Evolutionary conservation across 1,139 yeast genomes (phyloP), one percentile per base, ranked within the genome.

Genomic region (Suzukiozyma palmioleophila): DNA sequence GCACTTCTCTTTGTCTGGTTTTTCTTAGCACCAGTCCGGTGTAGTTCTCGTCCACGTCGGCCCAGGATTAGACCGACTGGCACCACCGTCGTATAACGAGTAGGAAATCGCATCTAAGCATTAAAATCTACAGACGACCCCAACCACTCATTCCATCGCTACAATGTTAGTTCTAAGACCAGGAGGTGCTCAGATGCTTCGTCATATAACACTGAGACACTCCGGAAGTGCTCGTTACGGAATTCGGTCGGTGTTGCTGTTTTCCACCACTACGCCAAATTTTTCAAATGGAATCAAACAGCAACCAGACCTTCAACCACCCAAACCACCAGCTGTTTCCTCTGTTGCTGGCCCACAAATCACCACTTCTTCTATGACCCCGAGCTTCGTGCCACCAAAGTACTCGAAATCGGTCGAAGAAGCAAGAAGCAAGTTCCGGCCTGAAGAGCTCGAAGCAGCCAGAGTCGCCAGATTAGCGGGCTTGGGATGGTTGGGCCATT

Each of bases 401-500:
- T 33, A 33, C 13, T 33, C 36, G 8, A 25, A 27, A 35, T 35
- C 37, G 18, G 37, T 46, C 11, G 44, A 42, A 36, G 34, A 40
- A 18, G 49, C 50, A 3, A 36, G 48, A 32, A 40, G 49, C 8
- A 45, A 41, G 34, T 81, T 83, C 57, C 64, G 81, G 0, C 59
- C 66, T 1, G 78, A 78, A 45, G 84, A 83, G 49, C 53, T 79
- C 24, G 73, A 69, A 40, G 67, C 72, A 1, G 88, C 90, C 1
- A 67, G 77, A 18, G 56, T 72, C 29, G 77, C 78, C 3, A 66
- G 92, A 43, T 52, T 77, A 28, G 74, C 78, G 1, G 79, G 78
- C 0, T 63, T 84, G 36, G 88, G 85, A 0, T 71, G 71, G 62
- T 74, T 87, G 11, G 67, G 78, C 3, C 67, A 75, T 26, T 66